Conservation (phyloP, 2,329 filamentous ascomycete species). For the Whalleya microplaca region DNA sequence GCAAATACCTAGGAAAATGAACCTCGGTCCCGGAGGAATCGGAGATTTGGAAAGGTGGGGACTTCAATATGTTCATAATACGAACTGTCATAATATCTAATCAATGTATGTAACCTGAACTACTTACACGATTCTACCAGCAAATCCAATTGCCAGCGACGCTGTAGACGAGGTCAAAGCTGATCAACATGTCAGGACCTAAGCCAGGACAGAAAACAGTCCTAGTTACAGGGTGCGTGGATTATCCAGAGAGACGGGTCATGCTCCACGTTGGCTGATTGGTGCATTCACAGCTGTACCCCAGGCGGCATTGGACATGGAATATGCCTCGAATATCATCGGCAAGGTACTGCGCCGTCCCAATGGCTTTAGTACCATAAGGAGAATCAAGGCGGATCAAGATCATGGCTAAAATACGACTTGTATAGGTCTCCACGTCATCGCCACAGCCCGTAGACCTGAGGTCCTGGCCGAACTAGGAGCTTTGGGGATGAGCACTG, state of each 20-base stretch:
- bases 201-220: slow-evolving; percentile 24
- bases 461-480: slow-evolving; percentile 52
- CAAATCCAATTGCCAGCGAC: neutral
- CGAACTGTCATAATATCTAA: too few species aligned
- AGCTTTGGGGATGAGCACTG: slow-evolving; percentile 50
- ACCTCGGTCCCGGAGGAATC: too few species aligned
- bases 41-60: too few species aligned
- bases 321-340: slow-evolving; percentile 56
- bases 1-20: neutral
- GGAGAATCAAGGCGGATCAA: neutral
- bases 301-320: slow-evolving; percentile 62
- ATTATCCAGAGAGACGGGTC: neutral
- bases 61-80: too few species aligned
- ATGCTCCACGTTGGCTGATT: neutral
- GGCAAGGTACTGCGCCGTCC: slow-evolving; percentile 44
- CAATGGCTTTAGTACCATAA: neutral
- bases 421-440: slow-evolving; percentile 53
- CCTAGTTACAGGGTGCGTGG: slow-evolving; percentile 21
- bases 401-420: neutral
- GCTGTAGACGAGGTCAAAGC: neutral
- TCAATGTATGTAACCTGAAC: too few species aligned
- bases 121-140: too few species aligned
- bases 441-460: slow-evolving; percentile 57
- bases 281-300: slow-evolving; percentile 49
- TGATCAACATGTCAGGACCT: slow-evolving; percentile 11